phyloP scores from a whole-genome alignment of 495 filamentous ascomycete species.

The Oidiodendron maius region DNA sequence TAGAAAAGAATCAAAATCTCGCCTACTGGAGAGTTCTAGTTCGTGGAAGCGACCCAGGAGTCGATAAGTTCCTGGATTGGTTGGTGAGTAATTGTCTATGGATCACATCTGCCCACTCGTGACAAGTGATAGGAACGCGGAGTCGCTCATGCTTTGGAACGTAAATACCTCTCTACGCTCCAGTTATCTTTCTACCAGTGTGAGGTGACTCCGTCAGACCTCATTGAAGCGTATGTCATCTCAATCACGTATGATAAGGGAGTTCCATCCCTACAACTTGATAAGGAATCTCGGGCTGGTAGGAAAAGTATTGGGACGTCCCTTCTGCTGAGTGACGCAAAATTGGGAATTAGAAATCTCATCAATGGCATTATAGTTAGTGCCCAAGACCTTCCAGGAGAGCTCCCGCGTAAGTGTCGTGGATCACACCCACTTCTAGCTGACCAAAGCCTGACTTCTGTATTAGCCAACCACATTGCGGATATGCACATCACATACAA shows the following conservation, averaged over 20 bases:
- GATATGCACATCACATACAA: constrained; percentile 9
- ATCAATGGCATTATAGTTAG: not conserved
- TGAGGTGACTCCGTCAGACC: not conserved
- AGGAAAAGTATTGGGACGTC: not conserved
- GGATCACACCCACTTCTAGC: no score
- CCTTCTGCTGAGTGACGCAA: not conserved
- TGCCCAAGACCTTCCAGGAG: not conserved
- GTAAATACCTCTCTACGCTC: constrained; percentile 16
- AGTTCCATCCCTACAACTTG: not conserved
- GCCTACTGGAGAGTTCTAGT: constrained; percentile 13
- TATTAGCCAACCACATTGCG: not conserved
- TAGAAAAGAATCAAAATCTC: not conserved
- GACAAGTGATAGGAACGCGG: constrained; percentile 14
- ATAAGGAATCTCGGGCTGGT: not conserved
- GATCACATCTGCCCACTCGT: not conserved
- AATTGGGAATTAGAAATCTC: not conserved
- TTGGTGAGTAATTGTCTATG: constrained; percentile 11
- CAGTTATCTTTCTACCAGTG: constrained; percentile 17
- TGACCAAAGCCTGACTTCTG: not conserved
- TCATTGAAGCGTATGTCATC: constrained; percentile 20
- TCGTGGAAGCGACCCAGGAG: constrained; percentile 1
- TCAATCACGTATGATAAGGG: constrained; percentile 14
- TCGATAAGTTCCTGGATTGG: constrained; percentile 20
- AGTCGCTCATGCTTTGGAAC: constrained; percentile 15
- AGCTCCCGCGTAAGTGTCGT: not conserved